Evolutionary conservation across 2,329 filamentous ascomycete genomes (phyloP).

Genomic region (Diaporthe sp.): DNA sequence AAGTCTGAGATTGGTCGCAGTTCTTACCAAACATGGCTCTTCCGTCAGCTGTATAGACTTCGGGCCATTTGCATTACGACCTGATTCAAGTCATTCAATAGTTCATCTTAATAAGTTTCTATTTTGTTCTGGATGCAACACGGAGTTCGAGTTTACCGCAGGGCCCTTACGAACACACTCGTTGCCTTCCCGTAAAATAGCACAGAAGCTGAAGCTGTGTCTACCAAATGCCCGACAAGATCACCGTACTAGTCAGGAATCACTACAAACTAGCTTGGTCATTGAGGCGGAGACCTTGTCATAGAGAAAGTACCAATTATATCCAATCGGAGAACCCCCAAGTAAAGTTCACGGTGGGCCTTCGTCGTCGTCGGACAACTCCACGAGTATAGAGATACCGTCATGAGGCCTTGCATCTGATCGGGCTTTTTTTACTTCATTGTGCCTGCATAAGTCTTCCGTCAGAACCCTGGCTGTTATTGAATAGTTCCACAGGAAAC

Average conservation of each 20-base stretch:
- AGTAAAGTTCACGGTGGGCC: not conserved
- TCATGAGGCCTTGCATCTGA: not conserved
- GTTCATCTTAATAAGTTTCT: not conserved
- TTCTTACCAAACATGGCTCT: not conserved
- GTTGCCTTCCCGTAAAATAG: not conserved
- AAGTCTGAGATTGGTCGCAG: not conserved
- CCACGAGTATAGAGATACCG: not conserved
- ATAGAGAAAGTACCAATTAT: not conserved
- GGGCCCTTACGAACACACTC: not conserved
- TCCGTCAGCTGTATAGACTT: not conserved
- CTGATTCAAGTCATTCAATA: not conserved
- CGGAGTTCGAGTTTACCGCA: not conserved
- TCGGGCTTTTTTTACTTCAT: no score
- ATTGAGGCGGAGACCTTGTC: not conserved
- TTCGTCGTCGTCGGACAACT: not conserved
- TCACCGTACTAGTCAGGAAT: no score
- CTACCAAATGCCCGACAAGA: not conserved
- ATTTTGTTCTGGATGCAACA: no score
- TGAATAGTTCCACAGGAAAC: not conserved
- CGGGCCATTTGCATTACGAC: no score
- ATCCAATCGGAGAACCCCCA: not conserved
- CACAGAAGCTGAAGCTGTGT: not conserved
- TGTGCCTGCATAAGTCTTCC: not conserved
- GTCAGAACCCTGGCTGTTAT: not conserved
- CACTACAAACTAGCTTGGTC: not conserved